Base-by-base conservation (phyloP, 2,329 filamentous ascomycete species). In the Aspergillus amoenus region DNA sequence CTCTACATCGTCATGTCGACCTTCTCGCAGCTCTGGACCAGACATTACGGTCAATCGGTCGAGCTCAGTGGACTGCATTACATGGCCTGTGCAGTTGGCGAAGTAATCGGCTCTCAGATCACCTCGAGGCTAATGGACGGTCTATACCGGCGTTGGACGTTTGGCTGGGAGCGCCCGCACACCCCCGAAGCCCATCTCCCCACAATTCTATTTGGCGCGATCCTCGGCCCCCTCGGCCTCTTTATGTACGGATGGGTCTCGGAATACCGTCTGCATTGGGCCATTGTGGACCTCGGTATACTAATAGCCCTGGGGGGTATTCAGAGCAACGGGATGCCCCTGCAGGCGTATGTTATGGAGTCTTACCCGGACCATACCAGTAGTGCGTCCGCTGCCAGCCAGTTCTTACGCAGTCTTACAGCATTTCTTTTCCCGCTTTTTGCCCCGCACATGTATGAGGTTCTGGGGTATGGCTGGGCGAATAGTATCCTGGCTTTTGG, bases 1-100 rank as follows among this genome's bases (percentile, higher is more conserved):
- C 76, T 86, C 42, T 88, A 87, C 53, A 79, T 88, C 39, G 76
- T 84, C 6, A 77, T 88, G 0, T 82, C 83, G 0, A 87, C 82
- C 2, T 88, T 88, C 62, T 80, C 85, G 0, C 68, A 72, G 0
- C 73, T 88, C 0, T 88, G 83, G 82, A 76, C 70, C 2, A 61
- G 63, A 0, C 68, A 73, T 1, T 89, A 88, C 62, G 63, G 74
- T 30, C 73, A 84, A 61, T 76, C 77, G 0, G 70, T 81, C 2
- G 79, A 81, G 57, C 81, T 82, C 8, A 81, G 80, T 13, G 83
- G 82, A 1, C 68, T 87, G 3, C 83, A 87, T 68, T 87, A 86
- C 70, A 79, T 87, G 22, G 81, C 84, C 18, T 77, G 82, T 53
- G 82, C 81, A 1, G 48, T 86, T 0, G 87, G 86, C 2, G 85